These are phyloP conservation scores for Tagetes patula DNA, from an alignment of 129 eudicot genomes.

Conservation along the genomic window DNA sequence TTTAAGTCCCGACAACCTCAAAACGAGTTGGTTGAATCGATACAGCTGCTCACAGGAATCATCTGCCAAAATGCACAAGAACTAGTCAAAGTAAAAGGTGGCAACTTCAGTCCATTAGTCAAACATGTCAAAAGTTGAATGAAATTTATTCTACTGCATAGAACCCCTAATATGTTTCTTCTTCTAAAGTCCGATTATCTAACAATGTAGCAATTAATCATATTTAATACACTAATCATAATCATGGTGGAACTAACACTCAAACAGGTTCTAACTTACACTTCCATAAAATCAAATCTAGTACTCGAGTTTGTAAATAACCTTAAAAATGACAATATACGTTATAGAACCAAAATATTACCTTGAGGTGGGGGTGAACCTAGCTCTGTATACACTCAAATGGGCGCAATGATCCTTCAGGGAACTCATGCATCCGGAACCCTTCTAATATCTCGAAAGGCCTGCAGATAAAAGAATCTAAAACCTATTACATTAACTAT, in stretches of 20 bases:
- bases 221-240: not conserved
- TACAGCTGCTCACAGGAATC: constrained; percentile 12
- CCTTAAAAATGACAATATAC: not conserved
- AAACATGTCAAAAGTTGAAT: not conserved
- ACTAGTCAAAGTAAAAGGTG: not conserved
- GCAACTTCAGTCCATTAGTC: not conserved
- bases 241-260: not conserved
- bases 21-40: constrained; percentile 11
- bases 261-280: not conserved
- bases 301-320: not conserved
- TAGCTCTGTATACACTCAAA: constrained; percentile 92
- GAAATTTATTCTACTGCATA: not conserved
- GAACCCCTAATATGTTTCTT: not conserved
- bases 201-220: not conserved
- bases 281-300: not conserved
- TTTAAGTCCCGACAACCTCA: constrained; percentile 16
- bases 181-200: not conserved
- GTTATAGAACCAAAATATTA: not conserved
- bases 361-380: constrained; percentile 26
- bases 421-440: constrained; percentile 78
- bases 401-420: constrained; percentile 89
- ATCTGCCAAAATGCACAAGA: constrained; percentile 18
- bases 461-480: constrained; percentile 44
- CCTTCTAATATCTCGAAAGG: constrained; percentile 87
- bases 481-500: not conserved